These are phyloP conservation scores for Ormosia semicastrata DNA, from an alignment of 306 rosid genomes.

Conservation along the genomic window DNA sequence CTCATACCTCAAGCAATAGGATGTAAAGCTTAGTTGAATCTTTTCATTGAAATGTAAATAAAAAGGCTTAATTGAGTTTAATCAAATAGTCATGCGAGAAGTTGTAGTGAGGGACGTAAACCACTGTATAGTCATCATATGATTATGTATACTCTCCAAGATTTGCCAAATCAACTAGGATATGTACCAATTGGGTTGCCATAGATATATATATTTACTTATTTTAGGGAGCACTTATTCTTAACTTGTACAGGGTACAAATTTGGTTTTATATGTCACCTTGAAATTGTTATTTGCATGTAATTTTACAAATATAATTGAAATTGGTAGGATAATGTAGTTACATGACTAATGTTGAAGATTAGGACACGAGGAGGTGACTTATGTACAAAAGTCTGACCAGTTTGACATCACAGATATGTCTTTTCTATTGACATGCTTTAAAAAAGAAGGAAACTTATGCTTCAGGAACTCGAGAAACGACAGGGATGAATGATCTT, in stretches of 20 bases:
- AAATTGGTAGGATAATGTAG: conserved; percentile 15
- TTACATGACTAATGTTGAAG: background rate
- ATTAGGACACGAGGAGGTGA: conserved; percentile 11
- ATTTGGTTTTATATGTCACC: background rate
- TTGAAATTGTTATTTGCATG: conserved; percentile 6
- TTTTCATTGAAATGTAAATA: background rate
- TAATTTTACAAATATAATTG: conserved; percentile 5
- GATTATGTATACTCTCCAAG: background rate
- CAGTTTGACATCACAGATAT: conserved; percentile 7
- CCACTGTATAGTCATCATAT: conserved; percentile 1
- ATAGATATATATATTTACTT: background rate
- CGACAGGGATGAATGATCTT: conserved; percentile 10
- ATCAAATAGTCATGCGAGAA: background rate
- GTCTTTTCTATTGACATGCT: conserved; percentile 12
- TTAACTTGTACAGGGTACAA: conserved; percentile 1
- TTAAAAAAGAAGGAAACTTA: background rate
- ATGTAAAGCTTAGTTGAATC: background rate
- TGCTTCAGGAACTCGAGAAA: conserved; percentile 16
- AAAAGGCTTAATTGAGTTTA: background rate
- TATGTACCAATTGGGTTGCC: background rate
- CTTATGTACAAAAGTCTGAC: conserved; percentile 8
- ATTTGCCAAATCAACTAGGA: background rate
- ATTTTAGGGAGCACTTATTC: background rate
- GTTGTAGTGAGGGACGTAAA: background rate
- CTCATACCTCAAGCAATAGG: background rate